Percentiles rank a stretch among this genome's conserved stretches.
phyloP scores from a whole-genome alignment of 2,329 filamentous ascomycete species.

The Cladorrhinum sp. region DNA sequence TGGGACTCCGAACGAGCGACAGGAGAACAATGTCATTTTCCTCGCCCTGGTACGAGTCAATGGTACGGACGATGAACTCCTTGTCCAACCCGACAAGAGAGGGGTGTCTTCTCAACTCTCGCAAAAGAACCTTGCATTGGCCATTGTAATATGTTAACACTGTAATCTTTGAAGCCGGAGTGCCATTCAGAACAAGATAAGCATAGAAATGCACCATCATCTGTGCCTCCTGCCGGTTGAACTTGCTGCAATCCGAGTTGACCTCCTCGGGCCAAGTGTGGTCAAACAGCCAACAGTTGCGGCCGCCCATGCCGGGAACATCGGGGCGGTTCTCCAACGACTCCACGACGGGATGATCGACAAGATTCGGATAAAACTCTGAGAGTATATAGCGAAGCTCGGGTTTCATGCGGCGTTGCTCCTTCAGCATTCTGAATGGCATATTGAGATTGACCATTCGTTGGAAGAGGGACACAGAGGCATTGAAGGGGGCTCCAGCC shows the following conservation, averaged over 20 bases:
- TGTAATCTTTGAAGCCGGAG: slow-evolving; percentile 62
- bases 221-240: slow-evolving; percentile 68
- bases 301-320: slow-evolving; percentile 45
- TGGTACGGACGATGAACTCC: slow-evolving; percentile 66
- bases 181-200: slow-evolving; percentile 69
- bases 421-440: slow-evolving; percentile 60
- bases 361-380: slow-evolving; percentile 45
- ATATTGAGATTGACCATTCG: slow-evolving; percentile 65
- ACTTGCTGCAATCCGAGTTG: slow-evolving; percentile 62
- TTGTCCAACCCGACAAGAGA: slow-evolving; percentile 28
- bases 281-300: slow-evolving; percentile 42
- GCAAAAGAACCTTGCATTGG: slow-evolving; percentile 65
- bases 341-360: slow-evolving; percentile 43
- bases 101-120: slow-evolving; percentile 37
- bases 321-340: slow-evolving; percentile 34
- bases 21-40: slow-evolving; percentile 82
- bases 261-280: slow-evolving; percentile 60
- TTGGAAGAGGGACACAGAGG: slow-evolving; percentile 78
- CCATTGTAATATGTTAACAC: slow-evolving; percentile 86
- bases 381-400: slow-evolving; percentile 43
- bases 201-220: slow-evolving; percentile 73
- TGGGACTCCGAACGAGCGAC: slow-evolving; percentile 73
- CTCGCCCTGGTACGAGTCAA: slow-evolving; percentile 88
- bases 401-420: slow-evolving; percentile 62
- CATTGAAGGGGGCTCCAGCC: slow-evolving; percentile 57